Base-by-base conservation (phyloP, 345 rosid species). In the Aethionema arabicum region DNA sequence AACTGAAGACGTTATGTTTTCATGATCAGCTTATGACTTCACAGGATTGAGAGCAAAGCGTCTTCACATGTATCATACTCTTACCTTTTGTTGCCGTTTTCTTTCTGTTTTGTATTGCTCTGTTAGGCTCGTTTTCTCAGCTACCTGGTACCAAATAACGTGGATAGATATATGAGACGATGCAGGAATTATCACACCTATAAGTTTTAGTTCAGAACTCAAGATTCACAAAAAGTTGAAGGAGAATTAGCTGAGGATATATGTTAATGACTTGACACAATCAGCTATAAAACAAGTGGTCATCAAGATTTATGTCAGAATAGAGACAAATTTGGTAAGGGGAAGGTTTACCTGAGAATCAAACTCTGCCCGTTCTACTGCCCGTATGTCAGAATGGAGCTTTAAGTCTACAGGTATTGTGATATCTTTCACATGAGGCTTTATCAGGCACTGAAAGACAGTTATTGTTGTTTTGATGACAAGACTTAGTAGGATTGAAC, bases 71-170 rank as follows among this genome's bases (percentile, higher is more conserved):
- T 48, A n/a, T 21, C 27, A 21, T 2, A 21, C 27, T 21, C 7
- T 33, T 80, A 86, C 96, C 93, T 85, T 83, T 65, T 75, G 82
- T 66, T 54, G 88, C 68, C 85, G 77, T 65, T 83, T 88, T 70
- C 91, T 80, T 74, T 90, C 97, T 80, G 79, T 77, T 82, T 81
- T 95, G 79, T 86, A 86, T 57, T 83, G 86, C 72, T 88, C 95
- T 41, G 86, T 69, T 39, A 80, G 57, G 59, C 66, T 84, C 76
- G 76, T 52, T 78, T 87, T 95, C 83, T 95, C 96, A 6, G 81
- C 80, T 43, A 95, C 73, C 96, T 93, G 83, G 51, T 21, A 43
- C 10, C 36, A 35, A 11, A 14, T 31, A 44, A 9, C 14, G 13
- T 13, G 13, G 6, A 21, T 21, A 21, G 32, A 44, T 43, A 31